Conservation (phyloP, 768 basidiomycete species). For the Russula brevipes region DNA sequence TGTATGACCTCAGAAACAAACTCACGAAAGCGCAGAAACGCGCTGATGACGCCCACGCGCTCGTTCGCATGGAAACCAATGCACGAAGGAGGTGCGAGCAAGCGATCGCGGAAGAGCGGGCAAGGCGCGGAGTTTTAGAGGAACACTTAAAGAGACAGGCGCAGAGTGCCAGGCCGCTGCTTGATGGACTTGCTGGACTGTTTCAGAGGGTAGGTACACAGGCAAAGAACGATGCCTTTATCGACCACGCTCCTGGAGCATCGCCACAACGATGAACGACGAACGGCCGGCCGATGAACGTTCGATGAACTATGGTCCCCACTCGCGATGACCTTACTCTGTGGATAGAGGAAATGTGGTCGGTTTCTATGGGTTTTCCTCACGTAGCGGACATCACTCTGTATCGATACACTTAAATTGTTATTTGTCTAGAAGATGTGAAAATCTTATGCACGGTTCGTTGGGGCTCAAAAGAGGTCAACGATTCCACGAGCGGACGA, state of each 20-base stretch:
- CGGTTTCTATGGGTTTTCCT: too few species aligned
- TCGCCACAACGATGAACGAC: not conserved
- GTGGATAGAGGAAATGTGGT: too few species aligned
- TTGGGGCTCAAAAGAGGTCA: too few species aligned
- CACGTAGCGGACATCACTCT: too few species aligned
- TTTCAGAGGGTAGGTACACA: slow-evolving; percentile 7
- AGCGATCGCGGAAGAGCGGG: slow-evolving; percentile 8
- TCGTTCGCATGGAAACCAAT: slow-evolving; percentile 6
- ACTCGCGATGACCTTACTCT: too few species aligned
- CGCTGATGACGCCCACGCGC: slow-evolving; percentile 9
- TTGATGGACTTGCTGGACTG: slow-evolving; percentile 11
- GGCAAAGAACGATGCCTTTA: not conserved
- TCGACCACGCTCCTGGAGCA: not conserved
- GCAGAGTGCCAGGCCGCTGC: slow-evolving; percentile 11
- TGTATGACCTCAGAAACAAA: slow-evolving; percentile 17
- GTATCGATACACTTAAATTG: too few species aligned
- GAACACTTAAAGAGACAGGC: slow-evolving; percentile 6
- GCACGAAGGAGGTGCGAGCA: slow-evolving; percentile 17
- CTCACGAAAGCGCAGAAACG: slow-evolving; percentile 10
- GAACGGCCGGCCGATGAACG: not conserved
- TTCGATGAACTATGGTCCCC: too few species aligned
- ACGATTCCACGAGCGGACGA: too few species aligned
- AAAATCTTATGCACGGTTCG: too few species aligned
- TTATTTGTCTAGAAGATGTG: too few species aligned
- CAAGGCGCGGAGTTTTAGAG: slow-evolving; percentile 10